A percentile compares a stretch with the other conserved stretches of the same genome.
These are phyloP conservation scores for Melampsora abietis-canadensis DNA, from an alignment of 1,284 basidiomycete genomes.

Conservation along the genomic window DNA sequence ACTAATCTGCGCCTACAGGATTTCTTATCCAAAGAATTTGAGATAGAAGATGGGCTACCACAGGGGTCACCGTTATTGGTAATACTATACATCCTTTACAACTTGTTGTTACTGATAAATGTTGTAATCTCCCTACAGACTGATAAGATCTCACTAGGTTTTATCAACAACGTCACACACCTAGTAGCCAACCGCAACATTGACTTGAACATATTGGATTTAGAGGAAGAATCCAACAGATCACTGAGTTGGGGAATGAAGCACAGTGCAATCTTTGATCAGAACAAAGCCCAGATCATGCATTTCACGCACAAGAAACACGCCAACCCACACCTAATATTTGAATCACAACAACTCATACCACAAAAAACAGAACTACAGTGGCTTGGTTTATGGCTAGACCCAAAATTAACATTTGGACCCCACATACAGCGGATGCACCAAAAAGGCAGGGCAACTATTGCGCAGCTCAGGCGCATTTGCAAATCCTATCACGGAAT, in stretches of 20 bases:
- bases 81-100: constrained; percentile 20
- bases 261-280: constrained; percentile 19
- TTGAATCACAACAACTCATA: neutral
- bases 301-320: neutral
- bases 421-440: too few species aligned
- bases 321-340: neutral
- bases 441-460: too few species aligned
- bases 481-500: neutral
- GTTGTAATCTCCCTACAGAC: neutral
- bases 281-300: constrained; percentile 2
- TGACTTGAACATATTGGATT: neutral
- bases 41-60: too few species aligned
- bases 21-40: too few species aligned
- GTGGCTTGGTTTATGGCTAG: too few species aligned
- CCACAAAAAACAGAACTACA: neutral
- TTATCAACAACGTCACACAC: constrained; percentile 17
- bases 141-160: neutral
- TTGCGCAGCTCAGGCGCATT: neutral
- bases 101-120: neutral
- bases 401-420: too few species aligned
- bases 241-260: constrained; percentile 2
- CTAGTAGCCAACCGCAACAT: neutral
- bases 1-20: constrained; percentile 1
- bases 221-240: neutral
- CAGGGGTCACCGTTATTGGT: constrained; percentile 14